A percentile compares a stretch with the other conserved stretches of the same genome.
Evolutionary conservation across 306 rosid genomes (phyloP).

Genomic region (Quercus aquifolioides): DNA sequence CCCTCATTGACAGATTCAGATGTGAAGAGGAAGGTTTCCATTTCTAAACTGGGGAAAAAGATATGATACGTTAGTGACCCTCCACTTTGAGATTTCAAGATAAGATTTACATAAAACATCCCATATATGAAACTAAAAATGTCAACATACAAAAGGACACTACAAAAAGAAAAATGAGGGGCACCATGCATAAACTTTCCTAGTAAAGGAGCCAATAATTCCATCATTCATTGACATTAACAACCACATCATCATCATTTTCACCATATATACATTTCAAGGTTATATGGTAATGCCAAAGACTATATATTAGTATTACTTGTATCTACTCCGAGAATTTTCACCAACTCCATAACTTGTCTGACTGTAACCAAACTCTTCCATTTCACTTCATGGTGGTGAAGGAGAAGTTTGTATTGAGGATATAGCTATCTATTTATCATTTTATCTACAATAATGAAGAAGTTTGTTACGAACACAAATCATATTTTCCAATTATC

Average conservation of each 20-base stretch:
- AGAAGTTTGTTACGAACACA: no score
- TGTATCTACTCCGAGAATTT: not conserved
- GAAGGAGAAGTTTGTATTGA: no score
- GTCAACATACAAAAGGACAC: not conserved
- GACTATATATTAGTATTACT: not conserved
- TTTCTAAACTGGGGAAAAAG: conserved; percentile 22
- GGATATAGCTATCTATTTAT: no score
- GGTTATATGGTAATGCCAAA: not conserved
- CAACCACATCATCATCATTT: not conserved
- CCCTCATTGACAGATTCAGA: conserved; percentile 86
- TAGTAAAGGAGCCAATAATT: not conserved
- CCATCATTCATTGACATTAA: not conserved
- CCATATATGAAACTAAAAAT: not conserved
- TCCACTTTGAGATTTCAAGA: not conserved
- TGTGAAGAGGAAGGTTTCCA: conserved; percentile 75
- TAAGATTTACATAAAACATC: not conserved
- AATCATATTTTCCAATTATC: not conserved
- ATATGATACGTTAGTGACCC: conserved; percentile 4
- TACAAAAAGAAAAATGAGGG: not conserved
- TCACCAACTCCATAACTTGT: not conserved
- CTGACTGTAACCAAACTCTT: no score
- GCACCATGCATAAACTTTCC: not conserved
- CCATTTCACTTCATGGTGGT: no score
- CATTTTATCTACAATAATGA: no score
- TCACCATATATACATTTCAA: not conserved